Evolutionary conservation across 1,284 basidiomycete species (phyloP), one percentile per base, ranked within the genome.

Genomic region (Pholiota adiposa): DNA sequence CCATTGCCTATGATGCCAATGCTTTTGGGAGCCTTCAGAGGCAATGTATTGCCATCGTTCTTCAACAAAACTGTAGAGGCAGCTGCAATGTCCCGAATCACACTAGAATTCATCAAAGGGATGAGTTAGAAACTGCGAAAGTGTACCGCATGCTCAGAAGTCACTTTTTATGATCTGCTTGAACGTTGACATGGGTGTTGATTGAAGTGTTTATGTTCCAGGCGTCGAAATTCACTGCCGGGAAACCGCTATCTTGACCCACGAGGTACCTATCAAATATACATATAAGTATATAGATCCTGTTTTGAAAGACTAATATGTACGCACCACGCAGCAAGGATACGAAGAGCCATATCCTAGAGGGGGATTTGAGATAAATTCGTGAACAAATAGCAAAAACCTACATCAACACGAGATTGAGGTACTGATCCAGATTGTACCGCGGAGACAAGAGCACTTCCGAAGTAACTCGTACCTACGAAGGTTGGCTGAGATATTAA

Each of bases 1-100:
- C 85, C 88, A 57, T 80, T 83, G 3, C 89, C 89, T 56, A 90
- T 79, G 21, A 92, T 75, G 0, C 77, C 86, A 52, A 91, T 80
- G 4, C 76, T 77, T 63, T 75, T 75, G 0, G 83, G 83, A 18
- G 73, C 75, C 0, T 75, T 77, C n/a, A 92, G 73, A 1, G 91
- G 91, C 0, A 94, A 76, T 1, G 77, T 74, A 3, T 74, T 73
- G 43, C 81, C 77, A 1, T 68, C 70, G 71, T 94, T 94, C 77
- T 93, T 93, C 52, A 94, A 79, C 23, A 95, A 75, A 6, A 93
- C 86, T 1, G 86, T 88, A 0, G 87, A 87, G 0, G 89, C 86
- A 0, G 82, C 82, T n/a, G 84, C 90, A 40, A 93, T 86, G 51
- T 84, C 76, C 9, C 88, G 82, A 40, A 91, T 88, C 12, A 89